phyloP scores from a whole-genome alignment of 768 basidiomycete species.

The Leccinellum luteum region DNA sequence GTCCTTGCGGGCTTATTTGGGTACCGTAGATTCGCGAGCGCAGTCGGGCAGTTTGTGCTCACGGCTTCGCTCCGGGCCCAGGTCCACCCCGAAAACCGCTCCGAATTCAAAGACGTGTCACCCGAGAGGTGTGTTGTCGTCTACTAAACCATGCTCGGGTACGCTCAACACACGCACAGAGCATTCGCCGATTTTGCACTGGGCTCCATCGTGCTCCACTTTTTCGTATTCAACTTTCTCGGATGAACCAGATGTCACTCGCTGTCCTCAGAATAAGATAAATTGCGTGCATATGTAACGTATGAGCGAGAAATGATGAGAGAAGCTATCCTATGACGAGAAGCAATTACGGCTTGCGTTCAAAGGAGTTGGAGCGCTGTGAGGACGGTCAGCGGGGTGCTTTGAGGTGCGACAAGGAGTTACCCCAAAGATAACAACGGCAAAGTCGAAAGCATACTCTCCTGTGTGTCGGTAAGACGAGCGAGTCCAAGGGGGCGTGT shows the following conservation, averaged over 20 bases:
- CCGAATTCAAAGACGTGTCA: slow-evolving; percentile 86
- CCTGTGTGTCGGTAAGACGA: slow-evolving; percentile 41
- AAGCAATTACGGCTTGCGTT: slow-evolving; percentile 38
- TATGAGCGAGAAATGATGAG: slow-evolving; percentile 3
- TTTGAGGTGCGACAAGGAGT: background rate
- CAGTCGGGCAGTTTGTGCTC: slow-evolving; percentile 95
- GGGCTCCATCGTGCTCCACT: slow-evolving; percentile 94
- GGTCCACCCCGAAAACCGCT: slow-evolving; percentile 81
- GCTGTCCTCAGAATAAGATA: slow-evolving; percentile 1
- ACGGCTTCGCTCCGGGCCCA: slow-evolving; percentile 90
- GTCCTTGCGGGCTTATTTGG: background rate
- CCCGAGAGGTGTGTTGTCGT: slow-evolving; percentile 74
- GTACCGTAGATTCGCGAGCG: slow-evolving; percentile 81
- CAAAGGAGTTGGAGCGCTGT: slow-evolving; percentile 74
- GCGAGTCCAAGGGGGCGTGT: background rate
- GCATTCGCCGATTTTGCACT: slow-evolving; percentile 96
- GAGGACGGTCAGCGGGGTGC: slow-evolving; percentile 1
- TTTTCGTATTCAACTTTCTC: slow-evolving; percentile 98
- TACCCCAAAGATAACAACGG: slow-evolving; percentile 81
- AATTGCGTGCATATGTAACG: slow-evolving; percentile 3
- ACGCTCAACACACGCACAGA: slow-evolving; percentile 40
- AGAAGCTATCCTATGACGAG: background rate
- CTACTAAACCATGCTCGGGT: background rate
- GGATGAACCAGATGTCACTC: slow-evolving; percentile 48
- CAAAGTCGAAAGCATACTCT: slow-evolving; percentile 86